Percentiles rank a stretch among this genome's conserved stretches.
Conservation (phyloP, 805 yeast genomes). For the Pichia heedii region DNA sequence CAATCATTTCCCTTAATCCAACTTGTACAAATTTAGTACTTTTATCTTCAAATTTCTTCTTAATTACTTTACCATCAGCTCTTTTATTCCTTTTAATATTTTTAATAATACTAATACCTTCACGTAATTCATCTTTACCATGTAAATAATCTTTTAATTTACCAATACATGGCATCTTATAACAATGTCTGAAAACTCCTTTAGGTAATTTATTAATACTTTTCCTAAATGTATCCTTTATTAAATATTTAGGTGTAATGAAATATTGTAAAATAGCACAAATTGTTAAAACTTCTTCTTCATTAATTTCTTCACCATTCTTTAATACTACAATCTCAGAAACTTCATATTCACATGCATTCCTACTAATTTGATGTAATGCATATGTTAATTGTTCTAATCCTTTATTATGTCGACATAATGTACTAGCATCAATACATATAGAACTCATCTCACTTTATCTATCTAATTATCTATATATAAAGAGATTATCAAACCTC, state of each 20-base stretch:
- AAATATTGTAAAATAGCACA: constrained; percentile 9
- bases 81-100: constrained; percentile 30
- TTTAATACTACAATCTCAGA: not conserved
- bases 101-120: constrained; percentile 51
- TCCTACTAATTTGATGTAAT: not conserved
- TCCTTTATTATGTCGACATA: not conserved
- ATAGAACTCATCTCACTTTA: not conserved
- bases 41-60: constrained; percentile 40
- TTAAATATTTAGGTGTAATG: constrained; percentile 10
- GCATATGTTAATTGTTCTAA: not conserved
- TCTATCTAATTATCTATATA: too few relatives aligned
- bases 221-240: constrained; percentile 40
- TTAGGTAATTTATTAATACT: constrained; percentile 22
- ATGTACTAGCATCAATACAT: not conserved
- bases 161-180: constrained; percentile 53
- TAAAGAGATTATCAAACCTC: too few relatives aligned
- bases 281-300: not conserved
- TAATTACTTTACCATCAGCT: constrained; percentile 30
- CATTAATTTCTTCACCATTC: not conserved
- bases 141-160: not conserved
- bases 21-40: constrained; percentile 70
- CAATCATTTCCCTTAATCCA: constrained; percentile 53
- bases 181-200: constrained; percentile 42
- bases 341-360: not conserved
- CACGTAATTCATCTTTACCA: constrained; percentile 29